A percentile compares a stretch with the other conserved stretches of the same genome.
These are phyloP conservation scores for Coemansia sp. DNA, from an alignment of 192 early-diverging fungal genomes.

Conservation along the genomic window DNA sequence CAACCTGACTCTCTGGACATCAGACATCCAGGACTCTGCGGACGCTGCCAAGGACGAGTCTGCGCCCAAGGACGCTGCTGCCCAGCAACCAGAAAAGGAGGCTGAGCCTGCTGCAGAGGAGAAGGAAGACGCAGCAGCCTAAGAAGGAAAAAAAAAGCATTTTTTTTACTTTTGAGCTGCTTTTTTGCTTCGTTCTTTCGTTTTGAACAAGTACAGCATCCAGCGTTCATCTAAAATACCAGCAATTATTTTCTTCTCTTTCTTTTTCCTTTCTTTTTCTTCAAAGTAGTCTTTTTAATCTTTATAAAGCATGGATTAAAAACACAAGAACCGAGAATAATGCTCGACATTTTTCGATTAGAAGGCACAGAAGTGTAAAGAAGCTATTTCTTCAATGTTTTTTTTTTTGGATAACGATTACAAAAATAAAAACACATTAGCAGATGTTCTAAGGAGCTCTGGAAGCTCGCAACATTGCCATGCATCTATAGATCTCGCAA, in stretches of 20 bases:
- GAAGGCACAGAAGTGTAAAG: too few relatives aligned
- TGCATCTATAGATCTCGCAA: constrained; percentile 8
- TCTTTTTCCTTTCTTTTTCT: too few relatives aligned
- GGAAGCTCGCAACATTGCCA: constrained; percentile 10
- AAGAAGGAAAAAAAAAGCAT: not conserved
- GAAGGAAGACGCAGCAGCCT: constrained; percentile 27
- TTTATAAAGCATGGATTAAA: too few relatives aligned
- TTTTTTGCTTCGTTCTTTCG: too few relatives aligned
- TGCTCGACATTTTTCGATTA: too few relatives aligned
- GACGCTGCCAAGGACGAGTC: constrained; percentile 32
- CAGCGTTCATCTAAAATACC: too few relatives aligned
- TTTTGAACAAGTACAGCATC: too few relatives aligned
- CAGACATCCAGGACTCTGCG: constrained; percentile 69
- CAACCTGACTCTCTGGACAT: constrained; percentile 96
- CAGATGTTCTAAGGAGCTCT: not conserved
- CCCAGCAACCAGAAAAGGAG: constrained; percentile 8
- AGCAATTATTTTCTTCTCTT: too few relatives aligned
- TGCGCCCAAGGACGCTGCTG: constrained; percentile 11
- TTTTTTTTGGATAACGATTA: not conserved
- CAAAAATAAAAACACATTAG: not conserved
- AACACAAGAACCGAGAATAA: too few relatives aligned
- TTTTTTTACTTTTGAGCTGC: not conserved
- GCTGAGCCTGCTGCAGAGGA: constrained; percentile 23
- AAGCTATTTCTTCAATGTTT: too few relatives aligned
- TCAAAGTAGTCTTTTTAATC: too few relatives aligned